Conservation (phyloP, 352 stramenopile genomes). For the Phytophthora colocasiae region DNA sequence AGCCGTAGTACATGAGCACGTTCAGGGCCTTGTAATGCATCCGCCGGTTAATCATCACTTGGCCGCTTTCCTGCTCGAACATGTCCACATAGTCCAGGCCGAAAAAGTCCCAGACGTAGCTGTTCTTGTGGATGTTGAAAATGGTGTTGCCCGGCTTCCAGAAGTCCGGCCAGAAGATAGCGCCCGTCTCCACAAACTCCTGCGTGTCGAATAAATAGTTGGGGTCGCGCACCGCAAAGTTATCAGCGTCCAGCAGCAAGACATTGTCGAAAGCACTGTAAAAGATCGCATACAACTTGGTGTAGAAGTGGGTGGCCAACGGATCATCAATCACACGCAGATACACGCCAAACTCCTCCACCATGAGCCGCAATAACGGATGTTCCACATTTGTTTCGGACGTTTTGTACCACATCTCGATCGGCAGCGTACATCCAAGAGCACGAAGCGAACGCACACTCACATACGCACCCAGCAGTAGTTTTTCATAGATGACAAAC, state of each 20-base stretch:
- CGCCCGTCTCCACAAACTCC: constrained; percentile 61
- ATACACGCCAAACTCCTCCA: constrained; percentile 45
- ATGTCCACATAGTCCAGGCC: constrained; percentile 64
- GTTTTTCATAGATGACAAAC: constrained; percentile 68
- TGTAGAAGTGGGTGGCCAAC: constrained; percentile 55
- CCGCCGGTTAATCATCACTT: constrained; percentile 74
- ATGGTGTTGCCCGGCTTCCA: constrained; percentile 77
- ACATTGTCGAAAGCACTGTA: constrained; percentile 64
- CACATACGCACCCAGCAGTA: constrained; percentile 65
- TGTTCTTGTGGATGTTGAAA: constrained; percentile 78
- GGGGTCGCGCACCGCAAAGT: constrained; percentile 64
- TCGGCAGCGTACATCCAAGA: constrained; percentile 54
- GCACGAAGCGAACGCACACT: constrained; percentile 57
- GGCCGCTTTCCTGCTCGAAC: constrained; percentile 86
- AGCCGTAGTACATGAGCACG: constrained; percentile 78
- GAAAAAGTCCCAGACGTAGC: constrained; percentile 76
- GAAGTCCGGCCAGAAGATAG: constrained; percentile 89
- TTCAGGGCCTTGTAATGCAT: constrained; percentile 66
- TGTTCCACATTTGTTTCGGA: constrained; percentile 48
- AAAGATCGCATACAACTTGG: constrained; percentile 64
- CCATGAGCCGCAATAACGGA: constrained; percentile 48
- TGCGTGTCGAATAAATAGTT: constrained; percentile 71
- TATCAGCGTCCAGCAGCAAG: constrained; percentile 67
- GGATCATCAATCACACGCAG: constrained; percentile 58
- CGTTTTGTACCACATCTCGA: constrained; percentile 66